These are phyloP conservation scores for Aureobasidium vineae DNA, from an alignment of 2,329 filamentous ascomycete genomes.

Conservation along the genomic window DNA sequence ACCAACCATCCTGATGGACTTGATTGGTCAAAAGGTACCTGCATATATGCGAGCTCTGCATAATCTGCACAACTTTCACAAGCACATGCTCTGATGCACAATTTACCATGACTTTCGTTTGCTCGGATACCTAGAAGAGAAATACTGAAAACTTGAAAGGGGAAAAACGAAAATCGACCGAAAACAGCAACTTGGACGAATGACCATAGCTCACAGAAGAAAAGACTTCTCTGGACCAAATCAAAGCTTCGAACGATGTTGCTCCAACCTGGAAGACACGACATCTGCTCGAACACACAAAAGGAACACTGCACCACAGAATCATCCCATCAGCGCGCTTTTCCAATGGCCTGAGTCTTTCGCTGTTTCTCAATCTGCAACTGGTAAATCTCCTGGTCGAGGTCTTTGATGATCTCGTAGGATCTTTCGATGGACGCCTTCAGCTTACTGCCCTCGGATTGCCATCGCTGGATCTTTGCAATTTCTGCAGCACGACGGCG, in stretches of 20 bases:
- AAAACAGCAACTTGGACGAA: background rate
- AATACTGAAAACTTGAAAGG: background rate
- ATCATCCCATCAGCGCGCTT: conserved; percentile 26
- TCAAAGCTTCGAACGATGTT: background rate
- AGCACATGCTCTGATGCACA: background rate
- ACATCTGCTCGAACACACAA: background rate
- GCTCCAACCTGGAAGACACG: background rate
- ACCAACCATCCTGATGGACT: background rate
- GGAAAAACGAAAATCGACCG: background rate
- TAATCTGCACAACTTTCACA: background rate
- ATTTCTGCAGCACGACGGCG: conserved; percentile 72
- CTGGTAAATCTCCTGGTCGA: conserved; percentile 66
- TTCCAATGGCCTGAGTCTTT: conserved; percentile 31
- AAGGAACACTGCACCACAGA: background rate
- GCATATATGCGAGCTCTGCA: conserved; percentile 10
- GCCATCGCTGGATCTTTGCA: conserved; percentile 74
- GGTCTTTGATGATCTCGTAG: conserved; percentile 67
- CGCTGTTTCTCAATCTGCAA: conserved; percentile 45
- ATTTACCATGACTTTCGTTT: background rate
- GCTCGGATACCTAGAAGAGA: background rate
- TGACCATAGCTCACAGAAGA: background rate
- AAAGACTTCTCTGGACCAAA: background rate
- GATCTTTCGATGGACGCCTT: conserved; percentile 64
- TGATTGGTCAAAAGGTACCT: conserved; percentile 15
- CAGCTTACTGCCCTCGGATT: conserved; percentile 62